A percentile compares a stretch with the other conserved stretches of the same genome.
Conservation (phyloP, 768 basidiomycete genomes). For the Mycena haematopus region DNA sequence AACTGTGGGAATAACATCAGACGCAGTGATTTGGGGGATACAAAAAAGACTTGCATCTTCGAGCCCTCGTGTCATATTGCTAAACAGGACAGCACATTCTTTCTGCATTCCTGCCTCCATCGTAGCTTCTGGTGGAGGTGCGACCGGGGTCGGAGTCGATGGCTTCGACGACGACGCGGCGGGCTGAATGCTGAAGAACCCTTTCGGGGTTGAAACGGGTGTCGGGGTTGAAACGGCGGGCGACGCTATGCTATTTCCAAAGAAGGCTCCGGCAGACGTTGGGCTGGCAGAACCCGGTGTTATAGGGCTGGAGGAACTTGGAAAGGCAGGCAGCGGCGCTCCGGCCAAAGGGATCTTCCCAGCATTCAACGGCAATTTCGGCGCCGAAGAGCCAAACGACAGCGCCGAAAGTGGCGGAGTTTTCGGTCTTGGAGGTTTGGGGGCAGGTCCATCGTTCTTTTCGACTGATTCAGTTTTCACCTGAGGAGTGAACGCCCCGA, state of each 20-base stretch:
- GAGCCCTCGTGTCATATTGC: constrained; percentile 57
- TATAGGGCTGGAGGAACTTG: constrained; percentile 6
- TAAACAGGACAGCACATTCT: constrained; percentile 61
- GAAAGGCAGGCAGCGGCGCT: constrained; percentile 13
- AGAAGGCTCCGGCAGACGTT: constrained; percentile 20
- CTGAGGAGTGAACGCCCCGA: constrained; percentile 39
- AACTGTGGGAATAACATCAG: constrained; percentile 45
- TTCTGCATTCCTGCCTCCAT: constrained; percentile 71
- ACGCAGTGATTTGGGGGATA: constrained; percentile 4
- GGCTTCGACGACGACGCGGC: constrained; percentile 5
- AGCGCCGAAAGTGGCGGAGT: constrained; percentile 54
- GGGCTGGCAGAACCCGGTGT: constrained; percentile 14
- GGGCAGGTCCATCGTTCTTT: constrained; percentile 31
- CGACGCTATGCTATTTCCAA: constrained; percentile 12
- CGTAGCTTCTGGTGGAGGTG: constrained; percentile 33
- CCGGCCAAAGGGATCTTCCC: constrained; percentile 17
- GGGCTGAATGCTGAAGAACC: constrained; percentile 12
- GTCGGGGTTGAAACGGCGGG: not conserved
- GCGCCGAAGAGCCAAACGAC: constrained; percentile 33
- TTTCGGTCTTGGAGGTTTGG: constrained; percentile 47
- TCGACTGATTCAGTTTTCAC: constrained; percentile 35
- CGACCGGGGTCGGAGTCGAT: constrained; percentile 20
- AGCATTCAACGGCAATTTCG: constrained; percentile 10
- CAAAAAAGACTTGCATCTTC: constrained; percentile 55
- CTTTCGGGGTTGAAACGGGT: constrained; percentile 16